Base-by-base conservation (phyloP, 1,139 yeast species). In the Taiozyma sp. region DNA sequence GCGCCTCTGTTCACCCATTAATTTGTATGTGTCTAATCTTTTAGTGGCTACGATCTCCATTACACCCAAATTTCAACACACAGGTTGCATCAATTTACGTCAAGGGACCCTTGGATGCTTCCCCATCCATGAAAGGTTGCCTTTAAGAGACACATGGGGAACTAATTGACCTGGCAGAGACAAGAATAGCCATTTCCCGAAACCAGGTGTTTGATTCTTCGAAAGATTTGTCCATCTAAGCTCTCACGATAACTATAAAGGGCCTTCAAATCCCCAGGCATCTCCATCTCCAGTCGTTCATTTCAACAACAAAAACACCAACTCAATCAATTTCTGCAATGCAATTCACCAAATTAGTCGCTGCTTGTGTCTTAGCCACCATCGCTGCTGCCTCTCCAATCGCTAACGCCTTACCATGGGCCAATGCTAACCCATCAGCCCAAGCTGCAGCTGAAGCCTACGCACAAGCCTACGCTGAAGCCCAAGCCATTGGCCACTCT, bases 381-480 rank as follows among this genome's bases (percentile, higher is more conserved):
- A 41, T 50, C 35, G 55, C 44, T 24, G 21, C 44, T 16, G 52
- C 54, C 41, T 44, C 54, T n/a, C 42, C 48, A 42, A 30, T 40
- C 13, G 53, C 55, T 29, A 50, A 50, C 11, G 52, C 55, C 9
- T 41, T 52, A 11, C 52, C 55, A 45, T 50, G 53, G 53, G 55
- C 55, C 42, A 42, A 50, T 2, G 55, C 55, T 39, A 50, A 53
- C 26, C 48, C 55, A 11, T 48, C 47, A 22, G 55, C 55, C 24
- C 19, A 35, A 13, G 53, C 55, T 29, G 55, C 52, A 39, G 53
- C 55, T 19, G 21, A 42, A n/a, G 55, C 55, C n/a, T 53, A 45
- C n/a, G 55, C 55, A 44, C 51, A 52, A 6, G 55, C 55, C 29
- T 52, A 45, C 19, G 55, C 55, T 45, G 55, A 52, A 45, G 55